Base-by-base conservation (phyloP, 2,329 filamentous ascomycete genomes). In the Neonectria faginata region DNA sequence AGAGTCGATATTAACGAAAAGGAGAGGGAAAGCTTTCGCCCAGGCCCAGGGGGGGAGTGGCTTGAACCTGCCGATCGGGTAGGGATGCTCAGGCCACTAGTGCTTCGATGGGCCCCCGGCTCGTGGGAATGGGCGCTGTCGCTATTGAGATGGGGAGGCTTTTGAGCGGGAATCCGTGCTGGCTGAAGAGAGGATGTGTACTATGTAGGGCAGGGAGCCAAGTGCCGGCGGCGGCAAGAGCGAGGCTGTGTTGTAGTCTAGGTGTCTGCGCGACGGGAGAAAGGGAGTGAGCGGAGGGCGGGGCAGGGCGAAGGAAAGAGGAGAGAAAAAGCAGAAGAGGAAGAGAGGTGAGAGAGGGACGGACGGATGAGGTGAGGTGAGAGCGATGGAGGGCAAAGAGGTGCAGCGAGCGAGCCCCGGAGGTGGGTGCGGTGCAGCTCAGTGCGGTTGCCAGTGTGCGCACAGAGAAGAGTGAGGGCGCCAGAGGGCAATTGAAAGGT, bases 1-100 rank as follows among this genome's bases (percentile, higher is more conserved):
- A 74, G 72, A 68, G 70, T 74, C 73, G 77, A 79, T 77, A 78
- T 77, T 75, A 77, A 75, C 70, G 70, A 74, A 79, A 80, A 79
- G 76, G 76, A 75, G 75, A 77, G 70, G 66, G 69, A 72, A 73
- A 73, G 73, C 70, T 73, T 69, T 73, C 69, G 67, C 62, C 65
- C 72, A 66, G 67, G 61, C 57, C 65, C 65, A 62, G 64, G 74
- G 71, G 71, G 73, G 73, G 67, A 67, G 73, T 75, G 70, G 73
- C 72, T 77, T 70, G 70, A 76, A 73, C 73, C 72, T 75, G 76
- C 74, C 76, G 75, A 76, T 77, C 71, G 76, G 72, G 73, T 76
- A 68, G 70, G 72, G 74, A 70, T 75, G 73, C 73, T 75, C 67
- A 71, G 73, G 67, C 70, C 74, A 73, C 75, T 76, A 75, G 68